Percentiles rank a stretch among this genome's conserved stretches.
These are phyloP conservation scores for Tetrahymena borealis DNA, from an alignment of 73 alveolate species.

Conservation along the genomic window DNA sequence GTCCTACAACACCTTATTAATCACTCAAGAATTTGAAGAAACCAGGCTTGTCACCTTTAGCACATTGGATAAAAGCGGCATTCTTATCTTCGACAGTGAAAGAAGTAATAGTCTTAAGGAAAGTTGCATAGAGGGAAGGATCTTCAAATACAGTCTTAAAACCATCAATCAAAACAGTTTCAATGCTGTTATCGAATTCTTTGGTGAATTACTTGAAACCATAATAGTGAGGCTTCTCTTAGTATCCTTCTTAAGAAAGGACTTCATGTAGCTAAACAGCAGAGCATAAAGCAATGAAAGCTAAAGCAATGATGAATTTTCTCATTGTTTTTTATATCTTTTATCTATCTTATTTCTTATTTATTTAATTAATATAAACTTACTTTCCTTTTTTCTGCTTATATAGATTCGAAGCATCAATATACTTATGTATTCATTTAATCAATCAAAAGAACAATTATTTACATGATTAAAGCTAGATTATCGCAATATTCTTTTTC, in stretches of 20 bases:
- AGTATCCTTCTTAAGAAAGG: not conserved
- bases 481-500: not conserved
- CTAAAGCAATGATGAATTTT: not conserved
- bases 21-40: not conserved
- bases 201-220: not conserved
- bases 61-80: not conserved
- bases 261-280: not conserved
- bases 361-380: not conserved
- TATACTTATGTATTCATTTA: not conserved
- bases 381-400: too few species aligned
- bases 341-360: not conserved
- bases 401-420: too few species aligned
- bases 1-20: not conserved
- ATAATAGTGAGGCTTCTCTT: not conserved
- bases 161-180: not conserved
- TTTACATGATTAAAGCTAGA: not conserved
- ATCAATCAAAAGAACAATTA: not conserved
- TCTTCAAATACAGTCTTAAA: not conserved
- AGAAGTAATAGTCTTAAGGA: not conserved
- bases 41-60: not conserved
- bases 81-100: not conserved
- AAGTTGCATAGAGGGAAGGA: not conserved
- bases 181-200: not conserved
- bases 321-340: not conserved
- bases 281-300: not conserved